Base-by-base conservation (phyloP, 2,329 filamentous ascomycete species). In the Exophiala oligosperma region DNA sequence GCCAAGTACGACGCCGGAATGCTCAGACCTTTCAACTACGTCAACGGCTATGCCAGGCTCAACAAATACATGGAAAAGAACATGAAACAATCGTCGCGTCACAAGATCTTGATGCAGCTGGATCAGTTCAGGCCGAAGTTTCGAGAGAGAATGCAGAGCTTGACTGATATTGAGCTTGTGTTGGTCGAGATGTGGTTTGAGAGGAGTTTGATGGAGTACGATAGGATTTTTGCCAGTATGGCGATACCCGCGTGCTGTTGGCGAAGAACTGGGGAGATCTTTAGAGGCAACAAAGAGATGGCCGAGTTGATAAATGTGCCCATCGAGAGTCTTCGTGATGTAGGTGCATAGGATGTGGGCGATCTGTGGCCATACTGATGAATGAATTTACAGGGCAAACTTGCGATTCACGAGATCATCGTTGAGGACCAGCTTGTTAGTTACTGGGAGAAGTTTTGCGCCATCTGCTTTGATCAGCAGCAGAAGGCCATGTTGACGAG, bases 121-220 rank as follows among this genome's bases (percentile, higher is more conserved):
- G 91, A 96, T 73, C 88, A 90, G 56, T 99, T 99, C 75, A 83
- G 94, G 47, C 94, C 94, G 14, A 96, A 96, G 70, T 99, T 99
- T 70, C 84, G 94, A 62, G 93, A 97, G 74, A 92, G 95, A 76
- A 93, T 96, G 72, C 92, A 97, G 65, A 87, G 83, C 35, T 79
- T 97, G 70, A 97, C 91, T 1, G 94, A 99, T 74, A 90, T 97
- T 72, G 91, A 99, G 74, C 84, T 99, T 26, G 88, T 97, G 28
- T 86, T 92, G 59, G 93, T 97, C 9, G 94, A 99, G 76, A 97
- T 97, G 91, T 97, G 94, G 93, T 97, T 99, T 70, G 94, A 99
- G 74, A 86, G 89, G 69, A 94, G 90, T 63, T 77, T 99, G 66
- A 94, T 97, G 89, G 94, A 97, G 71, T 97, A 97, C 69, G 94